phyloP scores from a whole-genome alignment of 495 filamentous ascomycete species.

The Lindgomyces ingoldianus region DNA sequence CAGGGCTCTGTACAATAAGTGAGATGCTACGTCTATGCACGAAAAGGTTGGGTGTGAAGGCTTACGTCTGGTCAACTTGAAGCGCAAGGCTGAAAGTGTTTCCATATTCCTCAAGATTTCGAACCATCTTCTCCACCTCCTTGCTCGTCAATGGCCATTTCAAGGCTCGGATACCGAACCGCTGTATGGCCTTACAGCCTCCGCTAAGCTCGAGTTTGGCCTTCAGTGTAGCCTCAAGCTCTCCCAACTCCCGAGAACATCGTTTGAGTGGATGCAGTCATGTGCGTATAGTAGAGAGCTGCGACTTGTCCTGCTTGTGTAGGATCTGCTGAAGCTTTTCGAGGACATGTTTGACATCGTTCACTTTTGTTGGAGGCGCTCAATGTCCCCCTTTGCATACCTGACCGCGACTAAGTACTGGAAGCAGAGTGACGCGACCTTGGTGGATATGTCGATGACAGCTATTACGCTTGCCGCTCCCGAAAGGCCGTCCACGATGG shows the following conservation, averaged over 20 bases:
- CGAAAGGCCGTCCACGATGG: not conserved
- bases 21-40: too few species aligned
- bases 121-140: not conserved
- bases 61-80: slow-evolving; percentile 3
- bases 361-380: not conserved
- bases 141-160: slow-evolving; percentile 4
- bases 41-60: too few species aligned
- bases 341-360: not conserved
- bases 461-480: not conserved
- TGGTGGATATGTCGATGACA: not conserved
- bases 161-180: not conserved
- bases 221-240: too few species aligned
- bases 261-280: not conserved
- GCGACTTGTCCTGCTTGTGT: not conserved
- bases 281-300: not conserved
- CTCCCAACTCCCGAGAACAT: too few species aligned
- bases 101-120: not conserved
- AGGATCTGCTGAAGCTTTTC: not conserved
- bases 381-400: not conserved
- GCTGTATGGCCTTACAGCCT: not conserved
- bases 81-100: slow-evolving; percentile 1
- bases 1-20: not conserved
- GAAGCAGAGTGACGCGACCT: not conserved
- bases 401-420: not conserved
- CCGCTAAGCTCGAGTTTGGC: not conserved